These are phyloP conservation scores for Priceomyces carsonii DNA, from an alignment of 805 yeast species.

Conservation along the genomic window DNA sequence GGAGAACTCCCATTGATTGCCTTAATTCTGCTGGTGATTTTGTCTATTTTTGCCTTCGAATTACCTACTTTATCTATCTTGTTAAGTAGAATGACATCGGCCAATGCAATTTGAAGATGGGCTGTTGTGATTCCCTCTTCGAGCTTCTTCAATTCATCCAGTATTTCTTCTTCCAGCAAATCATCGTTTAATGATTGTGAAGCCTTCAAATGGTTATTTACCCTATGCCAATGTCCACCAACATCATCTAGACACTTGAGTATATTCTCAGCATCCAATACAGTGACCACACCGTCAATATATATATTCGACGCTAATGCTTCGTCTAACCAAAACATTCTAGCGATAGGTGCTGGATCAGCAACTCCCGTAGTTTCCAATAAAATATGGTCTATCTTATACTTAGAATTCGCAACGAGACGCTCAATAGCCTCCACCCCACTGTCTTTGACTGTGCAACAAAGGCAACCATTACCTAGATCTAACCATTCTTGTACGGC, in stretches of 20 bases:
- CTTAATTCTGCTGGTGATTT: slow-evolving; percentile 40
- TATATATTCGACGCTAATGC: slow-evolving; percentile 81
- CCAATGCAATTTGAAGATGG: slow-evolving; percentile 84
- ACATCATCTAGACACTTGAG: slow-evolving; percentile 64
- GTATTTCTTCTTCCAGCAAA: slow-evolving; percentile 28
- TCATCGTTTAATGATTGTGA: slow-evolving; percentile 21
- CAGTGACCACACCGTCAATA: slow-evolving; percentile 90
- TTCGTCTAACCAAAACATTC: slow-evolving; percentile 97
- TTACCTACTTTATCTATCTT: slow-evolving; percentile 58
- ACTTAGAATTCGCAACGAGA: slow-evolving; percentile 68
- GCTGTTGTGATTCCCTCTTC: slow-evolving; percentile 69
- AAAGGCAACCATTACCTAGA: slow-evolving; percentile 92
- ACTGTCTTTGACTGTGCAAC: slow-evolving; percentile 93
- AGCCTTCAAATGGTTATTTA: slow-evolving; percentile 26
- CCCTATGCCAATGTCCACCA: slow-evolving; percentile 69
- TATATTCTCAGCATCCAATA: slow-evolving; percentile 74
- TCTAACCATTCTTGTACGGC: slow-evolving; percentile 93
- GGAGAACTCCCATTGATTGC: slow-evolving; percentile 72
- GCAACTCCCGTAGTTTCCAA: slow-evolving; percentile 96
- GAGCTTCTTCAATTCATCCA: slow-evolving; percentile 30
- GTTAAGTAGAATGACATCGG: slow-evolving; percentile 80
- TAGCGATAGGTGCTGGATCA: slow-evolving; percentile 96
- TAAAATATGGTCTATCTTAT: slow-evolving; percentile 83
- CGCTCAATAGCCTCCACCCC: slow-evolving; percentile 95
- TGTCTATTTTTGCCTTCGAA: slow-evolving; percentile 21